A percentile compares a stretch with the other conserved stretches of the same genome.
Conservation (phyloP, 139 green algal genomes). For the Tetradesmus obliquus region DNA sequence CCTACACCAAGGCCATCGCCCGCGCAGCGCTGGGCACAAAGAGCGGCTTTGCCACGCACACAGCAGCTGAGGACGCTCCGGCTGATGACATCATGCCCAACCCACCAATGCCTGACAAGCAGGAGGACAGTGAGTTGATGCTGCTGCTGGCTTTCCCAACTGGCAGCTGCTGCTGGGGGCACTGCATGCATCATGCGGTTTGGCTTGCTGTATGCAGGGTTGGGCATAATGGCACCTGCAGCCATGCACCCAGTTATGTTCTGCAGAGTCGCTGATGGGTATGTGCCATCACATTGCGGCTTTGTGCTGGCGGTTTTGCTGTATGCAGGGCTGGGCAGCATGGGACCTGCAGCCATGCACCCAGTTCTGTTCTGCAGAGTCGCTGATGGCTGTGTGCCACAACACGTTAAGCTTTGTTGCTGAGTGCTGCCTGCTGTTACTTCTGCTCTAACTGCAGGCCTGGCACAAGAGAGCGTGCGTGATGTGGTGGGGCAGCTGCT, state of each 20-base stretch:
- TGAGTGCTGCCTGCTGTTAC: not conserved
- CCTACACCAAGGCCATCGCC: constrained; percentile 23
- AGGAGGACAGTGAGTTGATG: not conserved
- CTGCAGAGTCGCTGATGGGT: too few relatives aligned
- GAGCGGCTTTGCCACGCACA: constrained; percentile 24
- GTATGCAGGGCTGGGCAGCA: too few relatives aligned
- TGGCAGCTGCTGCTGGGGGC: not conserved
- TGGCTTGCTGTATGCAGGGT: too few relatives aligned
- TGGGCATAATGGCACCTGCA: too few relatives aligned
- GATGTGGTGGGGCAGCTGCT: constrained; percentile 13
- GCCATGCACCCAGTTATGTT: too few relatives aligned
- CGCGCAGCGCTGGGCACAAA: not conserved
- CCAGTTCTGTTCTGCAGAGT: too few relatives aligned
- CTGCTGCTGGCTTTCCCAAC: not conserved
- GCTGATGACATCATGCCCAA: not conserved
- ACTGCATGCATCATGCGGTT: too few relatives aligned
- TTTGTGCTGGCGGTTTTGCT: too few relatives aligned
- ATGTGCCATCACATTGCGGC: too few relatives aligned
- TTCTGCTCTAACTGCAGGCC: not conserved
- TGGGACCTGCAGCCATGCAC: too few relatives aligned
- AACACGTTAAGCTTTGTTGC: not conserved
- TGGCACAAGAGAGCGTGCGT: not conserved
- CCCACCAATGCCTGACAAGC: constrained; percentile 6
- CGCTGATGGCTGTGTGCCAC: too few relatives aligned
- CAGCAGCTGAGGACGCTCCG: not conserved